A percentile compares a stretch with the other conserved stretches of the same genome.
Conservation (phyloP, 306 rosid species). For the Trifolium pratense region DNA sequence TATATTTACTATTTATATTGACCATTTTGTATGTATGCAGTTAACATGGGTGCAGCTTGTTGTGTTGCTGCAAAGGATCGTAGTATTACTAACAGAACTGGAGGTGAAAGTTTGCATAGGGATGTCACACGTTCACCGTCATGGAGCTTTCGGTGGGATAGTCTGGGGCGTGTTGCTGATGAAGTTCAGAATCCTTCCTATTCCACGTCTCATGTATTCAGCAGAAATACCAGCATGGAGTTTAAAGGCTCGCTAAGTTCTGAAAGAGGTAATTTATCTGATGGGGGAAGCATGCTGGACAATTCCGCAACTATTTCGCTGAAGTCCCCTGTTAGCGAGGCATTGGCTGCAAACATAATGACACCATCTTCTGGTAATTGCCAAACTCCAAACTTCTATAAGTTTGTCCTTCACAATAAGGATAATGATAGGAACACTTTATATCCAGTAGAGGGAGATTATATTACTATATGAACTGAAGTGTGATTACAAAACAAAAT, state of each 20-base stretch:
- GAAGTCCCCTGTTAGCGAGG: constrained; percentile 64
- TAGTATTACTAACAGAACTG: constrained; percentile 42
- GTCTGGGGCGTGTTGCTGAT: constrained; percentile 61
- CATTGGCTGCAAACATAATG: constrained; percentile 56
- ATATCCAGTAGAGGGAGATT: background rate
- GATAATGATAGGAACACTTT: background rate
- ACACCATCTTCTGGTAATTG: constrained; percentile 75
- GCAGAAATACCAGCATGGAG: constrained; percentile 72
- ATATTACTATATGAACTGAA: constrained; percentile 7
- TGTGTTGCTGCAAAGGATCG: constrained; percentile 59
- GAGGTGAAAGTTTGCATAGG: constrained; percentile 52
- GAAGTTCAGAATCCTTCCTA: constrained; percentile 56
- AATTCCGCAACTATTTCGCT: constrained; percentile 62
- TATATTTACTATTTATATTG: constrained; percentile 21
- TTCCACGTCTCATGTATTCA: constrained; percentile 8
- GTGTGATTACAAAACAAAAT: constrained; percentile 14
- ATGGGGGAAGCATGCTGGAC: constrained; percentile 66
- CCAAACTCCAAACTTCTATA: constrained; percentile 10
- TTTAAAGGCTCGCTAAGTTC: constrained; percentile 68
- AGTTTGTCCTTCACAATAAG: background rate
- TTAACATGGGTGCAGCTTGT: constrained; percentile 66
- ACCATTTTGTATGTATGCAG: constrained; percentile 37
- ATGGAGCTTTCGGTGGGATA: constrained; percentile 71
- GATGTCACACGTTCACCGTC: constrained; percentile 67
- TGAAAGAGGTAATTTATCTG: constrained; percentile 74